Conservation (phyloP, 202 grass and related monocot species). For the Alloteropsis angusta region DNA sequence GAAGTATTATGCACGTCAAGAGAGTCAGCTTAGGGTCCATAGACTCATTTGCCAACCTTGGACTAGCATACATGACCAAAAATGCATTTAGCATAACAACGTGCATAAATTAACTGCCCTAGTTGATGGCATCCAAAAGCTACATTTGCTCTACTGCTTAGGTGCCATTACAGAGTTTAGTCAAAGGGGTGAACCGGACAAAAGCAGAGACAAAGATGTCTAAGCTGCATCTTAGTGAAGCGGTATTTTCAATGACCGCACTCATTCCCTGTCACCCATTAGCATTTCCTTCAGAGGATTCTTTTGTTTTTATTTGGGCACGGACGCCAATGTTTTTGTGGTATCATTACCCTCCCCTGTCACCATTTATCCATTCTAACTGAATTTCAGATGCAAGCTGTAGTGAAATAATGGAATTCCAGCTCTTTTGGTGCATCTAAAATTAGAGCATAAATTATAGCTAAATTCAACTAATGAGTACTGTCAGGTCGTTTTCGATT, state of each 20-base stretch:
- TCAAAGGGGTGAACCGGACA: constrained; percentile 30
- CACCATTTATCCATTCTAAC: not conserved
- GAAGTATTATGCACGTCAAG: constrained; percentile 25
- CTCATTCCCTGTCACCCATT: not conserved
- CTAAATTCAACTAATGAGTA: not conserved
- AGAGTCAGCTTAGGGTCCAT: not conserved
- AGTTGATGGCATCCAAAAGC: constrained; percentile 19
- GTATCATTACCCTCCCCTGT: not conserved
- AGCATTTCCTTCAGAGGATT: not conserved
- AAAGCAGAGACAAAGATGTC: constrained; percentile 27
- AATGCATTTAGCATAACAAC: not conserved
- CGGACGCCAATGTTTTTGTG: not conserved
- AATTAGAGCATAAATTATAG: not conserved
- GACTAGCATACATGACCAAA: not conserved
- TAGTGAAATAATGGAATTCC: not conserved
- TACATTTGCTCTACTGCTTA: not conserved
- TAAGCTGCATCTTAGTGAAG: not conserved
- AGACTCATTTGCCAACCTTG: not conserved
- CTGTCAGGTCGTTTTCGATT: not conserved
- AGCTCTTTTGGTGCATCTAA: not conserved
- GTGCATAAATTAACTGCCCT: constrained; percentile 1
- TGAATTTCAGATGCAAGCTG: not conserved
- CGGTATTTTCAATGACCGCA: constrained; percentile 3
- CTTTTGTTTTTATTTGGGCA: not conserved
- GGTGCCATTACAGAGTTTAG: not conserved